phyloP scores from a whole-genome alignment of 148 eudicot species.

The Silene uniflora region DNA sequence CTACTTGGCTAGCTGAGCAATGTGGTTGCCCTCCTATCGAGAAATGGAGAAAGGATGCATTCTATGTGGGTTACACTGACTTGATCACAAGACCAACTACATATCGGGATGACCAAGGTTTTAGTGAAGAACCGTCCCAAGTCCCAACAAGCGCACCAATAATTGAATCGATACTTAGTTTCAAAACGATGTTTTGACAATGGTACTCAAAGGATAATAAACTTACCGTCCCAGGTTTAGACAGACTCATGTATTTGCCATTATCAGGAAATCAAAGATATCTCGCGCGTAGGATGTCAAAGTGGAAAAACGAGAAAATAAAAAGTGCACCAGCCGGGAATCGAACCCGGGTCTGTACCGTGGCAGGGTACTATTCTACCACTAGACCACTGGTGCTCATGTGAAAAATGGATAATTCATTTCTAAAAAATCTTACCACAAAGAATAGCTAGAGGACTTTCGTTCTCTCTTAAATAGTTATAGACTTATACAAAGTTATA shows the following conservation, averaged over 20 bases:
- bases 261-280: too few relatives aligned
- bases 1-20: conserved; percentile 67
- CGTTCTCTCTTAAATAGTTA: too few relatives aligned
- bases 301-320: too few relatives aligned
- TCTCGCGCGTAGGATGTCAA: too few relatives aligned
- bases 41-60: conserved; percentile 80
- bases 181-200: too few relatives aligned
- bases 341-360: conserved; percentile 49
- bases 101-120: conserved; percentile 68
- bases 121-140: conserved; percentile 24
- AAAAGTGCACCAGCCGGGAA: conserved; percentile 39
- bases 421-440: too few relatives aligned
- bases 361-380: conserved; percentile 53
- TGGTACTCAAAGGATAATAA: too few relatives aligned
- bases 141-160: conserved; percentile 7
- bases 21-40: conserved; percentile 41
- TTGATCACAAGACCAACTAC: conserved; percentile 35
- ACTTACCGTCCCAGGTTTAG: too few relatives aligned
- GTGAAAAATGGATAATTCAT: too few relatives aligned
- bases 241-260: too few relatives aligned
- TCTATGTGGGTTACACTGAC: conserved; percentile 15
- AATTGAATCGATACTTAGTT: conserved; percentile 33
- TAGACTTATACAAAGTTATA: too few relatives aligned
- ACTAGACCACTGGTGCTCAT: conserved; percentile 21
- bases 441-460: too few relatives aligned